These are phyloP conservation scores for Neopestalotiopsis clavispora DNA, from an alignment of 2,329 filamentous ascomycete species.

Conservation along the genomic window DNA sequence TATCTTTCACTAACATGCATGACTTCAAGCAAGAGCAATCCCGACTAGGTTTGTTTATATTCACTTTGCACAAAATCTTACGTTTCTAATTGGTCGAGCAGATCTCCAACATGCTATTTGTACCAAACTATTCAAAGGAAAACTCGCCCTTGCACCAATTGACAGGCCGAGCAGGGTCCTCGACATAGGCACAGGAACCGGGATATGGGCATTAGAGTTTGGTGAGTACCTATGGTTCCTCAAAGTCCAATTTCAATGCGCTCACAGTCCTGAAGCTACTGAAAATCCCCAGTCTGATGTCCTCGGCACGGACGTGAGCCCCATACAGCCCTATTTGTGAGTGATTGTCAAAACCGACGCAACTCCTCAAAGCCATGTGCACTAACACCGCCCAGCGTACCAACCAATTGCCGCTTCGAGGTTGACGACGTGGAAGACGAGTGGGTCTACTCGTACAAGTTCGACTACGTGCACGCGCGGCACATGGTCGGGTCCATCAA, in stretches of 20 bases:
- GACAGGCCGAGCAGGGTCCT: slow-evolving; percentile 26
- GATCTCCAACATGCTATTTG: not conserved
- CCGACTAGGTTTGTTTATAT: not conserved
- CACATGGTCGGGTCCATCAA: slow-evolving; percentile 26
- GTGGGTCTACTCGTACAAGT: slow-evolving; percentile 26
- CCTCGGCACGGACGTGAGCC: slow-evolving; percentile 29
- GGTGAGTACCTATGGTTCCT: not conserved
- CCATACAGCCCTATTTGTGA: slow-evolving; percentile 30
- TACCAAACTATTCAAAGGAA: not conserved
- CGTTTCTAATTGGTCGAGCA: not conserved
- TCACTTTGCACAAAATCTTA: not conserved
- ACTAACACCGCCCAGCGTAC: slow-evolving; percentile 24
- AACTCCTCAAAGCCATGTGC: not conserved
- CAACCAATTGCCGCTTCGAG: slow-evolving; percentile 30
- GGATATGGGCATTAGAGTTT: slow-evolving; percentile 24
- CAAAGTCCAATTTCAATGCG: not conserved
- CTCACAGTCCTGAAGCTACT: slow-evolving; percentile 3
- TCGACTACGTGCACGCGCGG: slow-evolving; percentile 30
- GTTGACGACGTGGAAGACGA: slow-evolving; percentile 31
- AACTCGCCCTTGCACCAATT: slow-evolving; percentile 26
- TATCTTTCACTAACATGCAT: not conserved
- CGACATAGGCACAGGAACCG: slow-evolving; percentile 33
- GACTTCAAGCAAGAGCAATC: slow-evolving; percentile 5
- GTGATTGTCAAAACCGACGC: not conserved
- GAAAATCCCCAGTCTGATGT: slow-evolving; percentile 28